Conservation (phyloP, 129 eudicot species). For the Silybum marianum region DNA sequence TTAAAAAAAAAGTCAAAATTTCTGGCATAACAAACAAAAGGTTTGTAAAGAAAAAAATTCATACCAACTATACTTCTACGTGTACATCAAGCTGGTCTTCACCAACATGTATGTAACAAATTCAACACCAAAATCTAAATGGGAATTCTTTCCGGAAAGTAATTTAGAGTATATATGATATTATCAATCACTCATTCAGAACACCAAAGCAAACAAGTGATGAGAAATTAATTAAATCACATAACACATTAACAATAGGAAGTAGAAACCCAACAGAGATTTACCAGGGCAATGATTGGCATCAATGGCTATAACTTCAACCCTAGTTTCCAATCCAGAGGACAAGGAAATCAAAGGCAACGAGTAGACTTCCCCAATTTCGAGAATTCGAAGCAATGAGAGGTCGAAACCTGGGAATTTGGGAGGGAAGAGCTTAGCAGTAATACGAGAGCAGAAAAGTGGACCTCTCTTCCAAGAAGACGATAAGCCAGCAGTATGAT, state of each 20-base stretch:
- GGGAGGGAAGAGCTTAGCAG: constrained; percentile 75
- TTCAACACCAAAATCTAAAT: not conserved
- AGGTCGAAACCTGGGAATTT: constrained; percentile 74
- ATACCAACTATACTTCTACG: not conserved
- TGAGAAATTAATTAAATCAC: not conserved
- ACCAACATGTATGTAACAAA: not conserved
- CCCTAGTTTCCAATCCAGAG: constrained; percentile 35
- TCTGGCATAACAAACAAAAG: not conserved
- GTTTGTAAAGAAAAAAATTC: not conserved
- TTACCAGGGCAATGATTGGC: constrained; percentile 93
- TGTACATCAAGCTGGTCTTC: not conserved
- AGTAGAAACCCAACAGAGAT: not conserved
- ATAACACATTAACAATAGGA: not conserved
- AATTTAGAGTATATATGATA: not conserved
- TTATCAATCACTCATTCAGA: not conserved
- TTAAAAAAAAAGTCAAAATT: not conserved
- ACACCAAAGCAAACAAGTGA: not conserved
- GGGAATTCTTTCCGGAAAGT: not conserved
- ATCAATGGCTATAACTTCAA: constrained; percentile 64
- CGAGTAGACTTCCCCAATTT: constrained; percentile 33
- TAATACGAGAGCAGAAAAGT: constrained; percentile 68
- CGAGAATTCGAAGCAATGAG: constrained; percentile 57
- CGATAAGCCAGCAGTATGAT: constrained; percentile 82
- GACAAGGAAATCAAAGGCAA: constrained; percentile 52
- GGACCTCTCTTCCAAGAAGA: constrained; percentile 67